Percentiles rank a stretch among this genome's conserved stretches.
phyloP scores from a whole-genome alignment of 768 basidiomycete genomes.

The Chalciporus chontae region DNA sequence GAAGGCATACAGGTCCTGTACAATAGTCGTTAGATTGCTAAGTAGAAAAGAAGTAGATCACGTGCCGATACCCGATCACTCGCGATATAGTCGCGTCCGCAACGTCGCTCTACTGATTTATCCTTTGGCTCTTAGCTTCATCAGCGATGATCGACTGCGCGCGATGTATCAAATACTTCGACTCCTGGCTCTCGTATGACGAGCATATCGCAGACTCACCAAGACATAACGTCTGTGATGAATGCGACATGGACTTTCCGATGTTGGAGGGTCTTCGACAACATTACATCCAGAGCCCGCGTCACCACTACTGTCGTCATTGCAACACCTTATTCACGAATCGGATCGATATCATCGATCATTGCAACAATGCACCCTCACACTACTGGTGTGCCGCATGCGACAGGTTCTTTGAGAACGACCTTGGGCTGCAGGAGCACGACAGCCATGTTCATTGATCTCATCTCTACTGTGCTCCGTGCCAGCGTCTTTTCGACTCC shows the following conservation, averaged over 20 bases:
- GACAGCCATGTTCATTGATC: constrained; percentile 32
- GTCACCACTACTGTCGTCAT: constrained; percentile 54
- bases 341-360: constrained; percentile 33
- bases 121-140: too few species aligned
- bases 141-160: constrained; percentile 34
- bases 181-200: constrained; percentile 20
- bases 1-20: constrained; percentile 62
- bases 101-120: too few species aligned
- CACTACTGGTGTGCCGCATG: constrained; percentile 47
- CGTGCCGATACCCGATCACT: constrained; percentile 94
- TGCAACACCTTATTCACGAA: constrained; percentile 45
- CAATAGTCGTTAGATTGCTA: too few species aligned
- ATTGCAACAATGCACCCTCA: constrained; percentile 34
- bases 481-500: constrained; percentile 40
- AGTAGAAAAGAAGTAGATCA: too few species aligned
- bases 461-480: constrained; percentile 42
- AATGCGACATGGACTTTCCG: too few species aligned
- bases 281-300: too few species aligned
- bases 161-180: constrained; percentile 39
- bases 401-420: constrained; percentile 38
- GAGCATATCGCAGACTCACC: constrained; percentile 37
- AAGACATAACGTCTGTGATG: constrained; percentile 42
- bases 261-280: too few species aligned
- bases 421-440: constrained; percentile 43
- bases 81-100: too few species aligned